Evolutionary conservation across 345 rosid species (phyloP).

Genomic region (Brassica napus): Da-Ae NC_063446.1:4374001-4374500

Average conservation of each 20-base stretch:
- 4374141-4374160: conserved; percentile 99
- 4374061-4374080: conserved; percentile 98
- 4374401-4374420: conserved; percentile 68
- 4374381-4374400: conserved; percentile 58
- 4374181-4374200: conserved; percentile 76
- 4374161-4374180: conserved; percentile 98
- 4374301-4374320: conserved; percentile 43
- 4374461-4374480: conserved; percentile 80
- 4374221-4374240: conserved; percentile 21
- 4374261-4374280: conserved; percentile 40
- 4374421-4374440: conserved; percentile 76
- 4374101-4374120: conserved; percentile 96
- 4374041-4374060: conserved; percentile 81
- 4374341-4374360: conserved; percentile 88
- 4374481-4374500: conserved; percentile 63
- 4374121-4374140: conserved; percentile 81
- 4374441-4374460: conserved; percentile 77
- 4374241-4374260: conserved; percentile 20
- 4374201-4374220: conserved; percentile 93
- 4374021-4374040: not conserved
- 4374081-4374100: conserved; percentile 97
- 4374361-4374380: conserved; percentile 58
- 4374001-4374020: not conserved
- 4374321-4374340: conserved; percentile 66
- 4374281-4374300: conserved; percentile 32